Conservation (phyloP, 2,329 filamentous ascomycete genomes). For the Ophiostoma sp. region DNA sequence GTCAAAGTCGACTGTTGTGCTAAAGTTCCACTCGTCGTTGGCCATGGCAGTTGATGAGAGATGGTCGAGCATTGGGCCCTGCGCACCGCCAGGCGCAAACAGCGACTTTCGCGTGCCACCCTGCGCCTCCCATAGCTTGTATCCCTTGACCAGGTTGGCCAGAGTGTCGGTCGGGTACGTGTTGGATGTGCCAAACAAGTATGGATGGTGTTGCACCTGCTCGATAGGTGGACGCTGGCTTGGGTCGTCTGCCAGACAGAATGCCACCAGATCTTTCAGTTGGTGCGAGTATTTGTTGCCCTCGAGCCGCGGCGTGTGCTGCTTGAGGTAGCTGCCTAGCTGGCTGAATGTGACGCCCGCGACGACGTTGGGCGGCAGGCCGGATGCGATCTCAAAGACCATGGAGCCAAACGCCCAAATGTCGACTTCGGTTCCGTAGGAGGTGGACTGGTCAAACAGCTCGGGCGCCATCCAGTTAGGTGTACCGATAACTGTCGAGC, state of each 20-base stretch:
- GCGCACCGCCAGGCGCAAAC: conserved; percentile 55
- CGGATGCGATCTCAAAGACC: conserved; percentile 74
- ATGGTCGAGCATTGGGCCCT: conserved; percentile 39
- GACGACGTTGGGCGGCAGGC: conserved; percentile 63
- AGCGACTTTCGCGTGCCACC: conserved; percentile 65
- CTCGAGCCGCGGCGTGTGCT: conserved; percentile 62
- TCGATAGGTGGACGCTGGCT: conserved; percentile 63
- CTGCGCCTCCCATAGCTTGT: conserved; percentile 68
- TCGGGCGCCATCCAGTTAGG: conserved; percentile 85
- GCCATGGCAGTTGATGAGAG: conserved; percentile 42
- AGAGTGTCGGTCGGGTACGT: conserved; percentile 60
- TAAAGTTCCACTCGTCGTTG: conserved; percentile 63
- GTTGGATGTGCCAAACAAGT: conserved; percentile 57
- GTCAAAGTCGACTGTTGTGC: conserved; percentile 60
- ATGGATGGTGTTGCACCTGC: conserved; percentile 63
- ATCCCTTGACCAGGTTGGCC: conserved; percentile 62
- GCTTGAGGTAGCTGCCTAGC: conserved; percentile 53
- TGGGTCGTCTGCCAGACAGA: conserved; percentile 65
- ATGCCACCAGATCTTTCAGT: conserved; percentile 65
- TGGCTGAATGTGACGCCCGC: conserved; percentile 48
- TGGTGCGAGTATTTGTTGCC: conserved; percentile 64
- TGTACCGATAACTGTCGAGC: conserved; percentile 75
- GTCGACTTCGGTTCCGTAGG: conserved; percentile 68
- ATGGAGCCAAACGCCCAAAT: conserved; percentile 84
- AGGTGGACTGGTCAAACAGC: conserved; percentile 56